These are phyloP conservation scores for Colletotrichum melonis DNA, from an alignment of 2,329 filamentous ascomycete species.

Conservation along the genomic window DNA sequence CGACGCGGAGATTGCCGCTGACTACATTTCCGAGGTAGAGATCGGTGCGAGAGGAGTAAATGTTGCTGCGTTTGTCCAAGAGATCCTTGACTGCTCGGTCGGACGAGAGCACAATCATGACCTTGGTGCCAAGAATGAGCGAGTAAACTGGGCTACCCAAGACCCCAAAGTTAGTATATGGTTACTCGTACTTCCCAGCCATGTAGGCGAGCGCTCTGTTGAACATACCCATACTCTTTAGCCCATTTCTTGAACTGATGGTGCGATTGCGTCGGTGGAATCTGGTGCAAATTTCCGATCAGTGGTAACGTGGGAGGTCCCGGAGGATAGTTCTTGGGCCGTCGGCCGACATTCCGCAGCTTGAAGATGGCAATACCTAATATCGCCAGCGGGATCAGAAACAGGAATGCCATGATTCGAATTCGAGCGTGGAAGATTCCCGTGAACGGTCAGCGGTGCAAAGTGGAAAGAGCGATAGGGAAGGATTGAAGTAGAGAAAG, in stretches of 20 bases:
- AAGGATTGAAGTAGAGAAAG: neutral
- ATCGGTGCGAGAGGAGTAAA: slow-evolving; percentile 59
- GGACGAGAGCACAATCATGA: slow-evolving; percentile 58
- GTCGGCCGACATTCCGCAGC: slow-evolving; percentile 10
- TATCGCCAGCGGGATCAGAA: neutral
- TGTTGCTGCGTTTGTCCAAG: slow-evolving; percentile 59
- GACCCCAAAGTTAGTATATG: slow-evolving; percentile 31
- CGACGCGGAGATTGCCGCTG: slow-evolving; percentile 7
- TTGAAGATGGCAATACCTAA: neutral
- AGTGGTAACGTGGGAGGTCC: slow-evolving; percentile 63
- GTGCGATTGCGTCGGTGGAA: slow-evolving; percentile 54
- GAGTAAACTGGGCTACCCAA: slow-evolving; percentile 57
- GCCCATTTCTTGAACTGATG: slow-evolving; percentile 65
- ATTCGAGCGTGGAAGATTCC: neutral
- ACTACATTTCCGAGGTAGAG: slow-evolving; percentile 15
- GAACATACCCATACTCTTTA: slow-evolving; percentile 51
- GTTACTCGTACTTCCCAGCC: too few relatives aligned
- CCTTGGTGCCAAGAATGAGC: slow-evolving; percentile 60
- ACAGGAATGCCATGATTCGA: neutral
- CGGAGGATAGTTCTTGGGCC: slow-evolving; percentile 50
- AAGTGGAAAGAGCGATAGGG: neutral
- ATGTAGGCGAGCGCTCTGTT: too few relatives aligned
- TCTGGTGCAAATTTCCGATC: slow-evolving; percentile 63
- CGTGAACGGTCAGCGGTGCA: neutral
- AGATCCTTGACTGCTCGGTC: slow-evolving; percentile 61